A percentile compares a stretch with the other conserved stretches of the same genome.
Conservation (phyloP, 495 filamentous ascomycete species). For the Xylaria sp. region DNA sequence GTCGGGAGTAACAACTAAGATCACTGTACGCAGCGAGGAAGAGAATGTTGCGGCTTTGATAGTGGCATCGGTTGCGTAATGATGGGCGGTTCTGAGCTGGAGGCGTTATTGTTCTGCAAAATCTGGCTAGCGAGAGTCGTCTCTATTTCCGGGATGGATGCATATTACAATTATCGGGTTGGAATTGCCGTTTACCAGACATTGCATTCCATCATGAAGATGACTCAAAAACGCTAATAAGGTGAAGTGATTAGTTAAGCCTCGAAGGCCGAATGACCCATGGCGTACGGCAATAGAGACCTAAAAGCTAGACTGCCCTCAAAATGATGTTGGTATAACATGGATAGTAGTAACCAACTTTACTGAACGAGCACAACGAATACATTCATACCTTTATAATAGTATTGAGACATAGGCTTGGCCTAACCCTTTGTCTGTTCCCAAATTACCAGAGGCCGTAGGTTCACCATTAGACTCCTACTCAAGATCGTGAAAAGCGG, state of each 20-base stretch:
- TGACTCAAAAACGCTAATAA: conserved; percentile 4
- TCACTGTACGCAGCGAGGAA: conserved; percentile 88
- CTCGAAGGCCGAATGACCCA: neutral
- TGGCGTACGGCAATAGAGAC: neutral
- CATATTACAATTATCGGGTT: conserved; percentile 30
- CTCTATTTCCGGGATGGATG: conserved; percentile 38
- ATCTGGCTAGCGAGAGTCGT: conserved; percentile 41
- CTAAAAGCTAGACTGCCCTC: neutral
- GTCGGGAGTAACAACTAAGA: conserved; percentile 92
- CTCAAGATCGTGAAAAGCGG: too few species aligned
- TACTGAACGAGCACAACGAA: too few species aligned
- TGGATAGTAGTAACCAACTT: too few species aligned
- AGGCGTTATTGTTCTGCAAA: conserved; percentile 38
- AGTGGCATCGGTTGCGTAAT: conserved; percentile 82
- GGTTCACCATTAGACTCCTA: too few species aligned
- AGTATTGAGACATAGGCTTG: too few species aligned
- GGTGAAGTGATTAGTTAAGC: conserved; percentile 10
- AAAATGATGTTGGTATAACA: too few species aligned
- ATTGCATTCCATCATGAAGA: conserved; percentile 3
- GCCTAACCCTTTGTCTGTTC: too few species aligned
- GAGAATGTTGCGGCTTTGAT: conserved; percentile 86
- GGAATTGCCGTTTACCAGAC: conserved; percentile 11
- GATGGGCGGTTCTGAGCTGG: conserved; percentile 40
- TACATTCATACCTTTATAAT: too few species aligned
- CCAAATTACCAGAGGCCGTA: too few species aligned